A percentile compares a stretch with the other conserved stretches of the same genome.
Conservation (phyloP, 192 early-diverging fungal species). For the Phycomyces nitens region DNA sequence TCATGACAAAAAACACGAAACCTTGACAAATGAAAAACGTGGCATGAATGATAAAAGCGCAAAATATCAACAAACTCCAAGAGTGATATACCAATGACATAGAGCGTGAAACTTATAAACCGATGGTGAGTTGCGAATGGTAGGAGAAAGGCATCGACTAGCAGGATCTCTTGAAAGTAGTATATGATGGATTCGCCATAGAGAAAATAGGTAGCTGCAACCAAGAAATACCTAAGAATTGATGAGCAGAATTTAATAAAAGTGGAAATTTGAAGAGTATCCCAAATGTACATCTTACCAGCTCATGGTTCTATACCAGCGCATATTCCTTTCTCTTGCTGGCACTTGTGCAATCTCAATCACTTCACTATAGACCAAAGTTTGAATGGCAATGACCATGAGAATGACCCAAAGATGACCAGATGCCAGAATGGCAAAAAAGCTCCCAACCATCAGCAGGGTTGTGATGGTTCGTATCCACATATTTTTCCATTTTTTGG, state of each 20-base stretch:
- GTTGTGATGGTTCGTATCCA: slow-evolving; percentile 82
- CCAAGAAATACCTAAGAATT: slow-evolving; percentile 73
- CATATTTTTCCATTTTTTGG: slow-evolving; percentile 76
- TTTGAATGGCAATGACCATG: slow-evolving; percentile 80
- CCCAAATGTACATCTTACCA: slow-evolving; percentile 62
- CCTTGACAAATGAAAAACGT: slow-evolving; percentile 27
- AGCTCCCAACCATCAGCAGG: slow-evolving; percentile 84
- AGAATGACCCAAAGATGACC: slow-evolving; percentile 86
- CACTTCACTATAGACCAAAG: slow-evolving; percentile 87
- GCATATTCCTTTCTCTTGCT: slow-evolving; percentile 78
- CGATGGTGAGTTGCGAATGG: slow-evolving; percentile 89
- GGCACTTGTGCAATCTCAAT: slow-evolving; percentile 83
- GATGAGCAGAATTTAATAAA: background rate
- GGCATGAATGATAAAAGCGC: background rate
- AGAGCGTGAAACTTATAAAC: slow-evolving; percentile 90
- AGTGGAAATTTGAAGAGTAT: too few relatives aligned
- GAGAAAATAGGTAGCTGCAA: slow-evolving; percentile 87
- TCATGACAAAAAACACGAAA: slow-evolving; percentile 92
- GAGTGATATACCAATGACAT: slow-evolving; percentile 64
- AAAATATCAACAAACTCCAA: too few relatives aligned
- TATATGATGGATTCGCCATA: slow-evolving; percentile 93
- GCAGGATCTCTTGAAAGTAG: slow-evolving; percentile 77
- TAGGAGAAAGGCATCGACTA: slow-evolving; percentile 80
- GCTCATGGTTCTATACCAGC: slow-evolving; percentile 90
- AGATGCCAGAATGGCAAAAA: slow-evolving; percentile 67